phyloP scores from a whole-genome alignment of 1,139 yeast genomes.

The Candida sojae region DNA sequence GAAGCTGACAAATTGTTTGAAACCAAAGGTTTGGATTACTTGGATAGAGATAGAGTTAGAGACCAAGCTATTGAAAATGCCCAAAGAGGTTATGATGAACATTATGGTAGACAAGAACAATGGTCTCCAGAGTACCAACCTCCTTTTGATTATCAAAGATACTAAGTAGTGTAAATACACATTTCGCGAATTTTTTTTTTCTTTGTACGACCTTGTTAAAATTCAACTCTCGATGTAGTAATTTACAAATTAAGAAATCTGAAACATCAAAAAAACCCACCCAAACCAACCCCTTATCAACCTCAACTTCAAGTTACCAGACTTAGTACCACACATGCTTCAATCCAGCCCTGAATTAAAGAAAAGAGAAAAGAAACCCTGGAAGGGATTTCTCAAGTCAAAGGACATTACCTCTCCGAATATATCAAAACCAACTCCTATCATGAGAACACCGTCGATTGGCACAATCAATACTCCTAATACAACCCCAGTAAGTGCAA shows the following conservation, averaged over 20 bases:
- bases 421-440: background rate
- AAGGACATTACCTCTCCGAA: slow-evolving; percentile 2
- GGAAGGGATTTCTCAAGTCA: slow-evolving; percentile 7
- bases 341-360: slow-evolving; percentile 5
- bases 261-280: background rate
- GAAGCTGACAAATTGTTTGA: slow-evolving; percentile 37
- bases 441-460: background rate
- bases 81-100: slow-evolving; percentile 25
- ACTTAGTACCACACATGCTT: background rate
- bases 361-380: slow-evolving; percentile 6
- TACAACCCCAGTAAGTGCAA: slow-evolving; percentile 5
- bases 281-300: no score
- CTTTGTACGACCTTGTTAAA: background rate
- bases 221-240: background rate
- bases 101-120: slow-evolving; percentile 27
- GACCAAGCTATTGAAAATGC: slow-evolving; percentile 26
- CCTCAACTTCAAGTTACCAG: no score
- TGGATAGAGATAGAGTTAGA: slow-evolving; percentile 28
- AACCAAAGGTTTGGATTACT: slow-evolving; percentile 36
- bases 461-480: slow-evolving; percentile 1
- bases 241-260: slow-evolving; percentile 3
- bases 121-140: slow-evolving; percentile 32
- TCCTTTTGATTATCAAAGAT: slow-evolving; percentile 26
- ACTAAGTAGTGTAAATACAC: background rate
- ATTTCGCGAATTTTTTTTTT: background rate